Evolutionary conservation across 192 early-diverging fungal genomes (phyloP), one percentile per base, ranked within the genome.

Genomic region (Umbelopsis isabellina): DNA sequence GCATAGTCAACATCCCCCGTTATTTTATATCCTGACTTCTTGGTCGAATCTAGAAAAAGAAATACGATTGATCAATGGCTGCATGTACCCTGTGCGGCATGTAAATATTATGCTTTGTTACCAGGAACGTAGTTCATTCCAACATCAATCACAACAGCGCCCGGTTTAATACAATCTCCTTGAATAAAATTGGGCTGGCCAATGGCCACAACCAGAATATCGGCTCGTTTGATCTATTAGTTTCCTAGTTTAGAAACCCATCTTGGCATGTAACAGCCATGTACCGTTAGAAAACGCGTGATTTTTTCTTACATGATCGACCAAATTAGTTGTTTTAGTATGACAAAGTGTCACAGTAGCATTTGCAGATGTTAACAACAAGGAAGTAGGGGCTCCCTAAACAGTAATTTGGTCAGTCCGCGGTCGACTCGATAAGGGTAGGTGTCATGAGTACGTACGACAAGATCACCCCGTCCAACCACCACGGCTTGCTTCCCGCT

Each of bases 331-430:
- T 3, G 97, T 97, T 64, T 79, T 84, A 33, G 92, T 92, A 80
- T 99, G 97, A 85, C 96, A 97, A 50, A 99, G 81, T 8, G 96
- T 98, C 46, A 97, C 95, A 2, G 97, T 99, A 13, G 95, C 94
- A 79, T 99, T 85, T 52, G 80, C 79, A 53, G 84, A 80, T 46
- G 88, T 92, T 44, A 99, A 86, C 69, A 99, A 83, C 74, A 89
- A 84, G 44, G 94, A 87, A 6, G 97, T 86, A 0, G 97, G 97
- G 23, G 93, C 83, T 46, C 94, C 93, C 86, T 87, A 73, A 35
- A 47, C 16, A 20, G 46, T n/a, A 45, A 58, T 6, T 18, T 1
- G 27, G 41, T 20, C 48, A 49, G 18, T 49, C 18, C 2, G 15
- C 18, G 48, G 48, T 20, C 15, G 20, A 49, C 48, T 16, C 9